Evolutionary conservation across 2,329 filamentous ascomycete species (phyloP).

Genomic region (Aspergillus clavatus): DNA sequence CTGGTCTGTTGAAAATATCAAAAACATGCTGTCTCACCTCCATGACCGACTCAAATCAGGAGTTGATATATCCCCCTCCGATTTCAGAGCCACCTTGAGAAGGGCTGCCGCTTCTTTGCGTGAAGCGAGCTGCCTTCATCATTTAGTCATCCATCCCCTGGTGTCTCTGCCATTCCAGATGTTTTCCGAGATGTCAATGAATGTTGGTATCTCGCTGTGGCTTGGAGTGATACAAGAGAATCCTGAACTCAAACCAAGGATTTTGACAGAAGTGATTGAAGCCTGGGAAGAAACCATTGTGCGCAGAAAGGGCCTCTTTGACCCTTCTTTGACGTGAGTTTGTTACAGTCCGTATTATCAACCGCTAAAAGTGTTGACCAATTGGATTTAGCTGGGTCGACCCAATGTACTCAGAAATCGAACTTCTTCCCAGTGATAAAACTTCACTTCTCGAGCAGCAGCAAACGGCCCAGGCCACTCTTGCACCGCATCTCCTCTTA

Average conservation of each 20-base stretch:
- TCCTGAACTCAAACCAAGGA: constrained; percentile 75
- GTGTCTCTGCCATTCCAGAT: constrained; percentile 89
- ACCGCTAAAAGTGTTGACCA: no score
- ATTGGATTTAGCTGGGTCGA: constrained; percentile 59
- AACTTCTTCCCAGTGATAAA: constrained; percentile 88
- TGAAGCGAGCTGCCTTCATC: constrained; percentile 67
- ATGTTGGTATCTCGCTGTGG: constrained; percentile 93
- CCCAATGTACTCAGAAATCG: constrained; percentile 84
- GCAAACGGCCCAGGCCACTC: constrained; percentile 71
- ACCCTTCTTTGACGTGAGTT: constrained; percentile 58
- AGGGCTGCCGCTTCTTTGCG: constrained; percentile 84
- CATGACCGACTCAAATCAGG: constrained; percentile 65
- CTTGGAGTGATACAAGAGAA: constrained; percentile 96
- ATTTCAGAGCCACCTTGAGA: constrained; percentile 76
- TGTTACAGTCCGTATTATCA: background rate
- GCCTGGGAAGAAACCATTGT: constrained; percentile 86
- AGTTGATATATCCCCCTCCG: constrained; percentile 64
- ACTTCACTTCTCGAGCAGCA: constrained; percentile 68
- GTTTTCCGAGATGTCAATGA: constrained; percentile 93
- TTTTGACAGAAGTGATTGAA: constrained; percentile 80
- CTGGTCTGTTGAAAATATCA: constrained; percentile 44
- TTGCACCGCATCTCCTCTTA: constrained; percentile 80
- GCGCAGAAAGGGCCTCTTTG: constrained; percentile 76
- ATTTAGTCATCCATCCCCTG: constrained; percentile 75
- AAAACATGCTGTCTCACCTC: constrained; percentile 63